Evolutionary conservation across 768 basidiomycete genomes (phyloP), one percentile per base, ranked within the genome.

Genomic region (Tylopilus subfusipes): DNA sequence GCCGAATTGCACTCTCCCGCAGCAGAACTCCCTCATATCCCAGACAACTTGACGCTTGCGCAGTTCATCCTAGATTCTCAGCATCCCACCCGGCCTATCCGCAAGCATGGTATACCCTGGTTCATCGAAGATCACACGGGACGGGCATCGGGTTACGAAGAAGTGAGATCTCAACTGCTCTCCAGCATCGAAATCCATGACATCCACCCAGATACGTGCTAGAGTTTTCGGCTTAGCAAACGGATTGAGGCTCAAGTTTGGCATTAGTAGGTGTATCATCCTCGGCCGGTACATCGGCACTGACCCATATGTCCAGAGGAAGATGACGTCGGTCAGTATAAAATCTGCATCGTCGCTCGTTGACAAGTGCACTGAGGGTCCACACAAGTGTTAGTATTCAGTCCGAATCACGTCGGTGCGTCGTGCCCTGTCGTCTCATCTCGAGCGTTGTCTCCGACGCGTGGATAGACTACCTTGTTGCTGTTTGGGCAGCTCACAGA

Each of bases 381-480:
- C 25, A 30, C 9, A 5, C 48, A 58, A 87, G 86, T 85, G 9
- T 72, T 85, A 52, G 63, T 86, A 39, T 86, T 82, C 66, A 84
- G 84, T 55, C 77, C 82, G 27, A 89, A 89, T 63, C 83, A 86
- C 60, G 64, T 86, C 39, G 85, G 84, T 82, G 57, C 39, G 76
- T 62, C 29, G 13, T 49, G 38, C 18, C 27, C 18, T 18, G 10
- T 6, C 30, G 2, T 38, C 13, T 52, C 19, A 30, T 46, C 14
- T 33, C 24, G 18, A 38, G 29, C 42, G 29, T 21, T 42, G 5
- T 19, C 21, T 36, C 31, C 25, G 46, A 42, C 48, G 19, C 25
- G 5, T 12, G 9, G 24, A 6, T 56, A 85, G 78, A 85, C 70
- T 81, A 82, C 57, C 74, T 80, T 2, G 68, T 83, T 34, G 78